Evolutionary conservation across 2,329 filamentous ascomycete species (phyloP).

Genomic region (Neoascochyta sp.): DNA sequence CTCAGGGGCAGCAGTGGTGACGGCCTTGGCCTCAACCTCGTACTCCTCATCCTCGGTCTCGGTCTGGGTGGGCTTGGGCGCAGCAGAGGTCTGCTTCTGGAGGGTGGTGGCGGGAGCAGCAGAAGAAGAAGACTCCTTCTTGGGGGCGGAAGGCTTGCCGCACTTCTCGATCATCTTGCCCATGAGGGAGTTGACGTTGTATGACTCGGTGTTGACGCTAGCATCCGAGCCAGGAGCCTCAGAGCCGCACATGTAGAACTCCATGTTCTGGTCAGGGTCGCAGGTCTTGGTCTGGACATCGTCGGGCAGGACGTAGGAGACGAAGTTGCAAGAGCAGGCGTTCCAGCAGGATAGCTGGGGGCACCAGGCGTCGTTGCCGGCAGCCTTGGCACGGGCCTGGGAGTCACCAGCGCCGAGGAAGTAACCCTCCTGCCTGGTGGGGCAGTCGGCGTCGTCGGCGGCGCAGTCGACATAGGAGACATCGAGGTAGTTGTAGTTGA

Average conservation of each 20-base stretch:
- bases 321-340: conserved; percentile 19
- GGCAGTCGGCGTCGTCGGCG: conserved; percentile 21
- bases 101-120: conserved; percentile 10
- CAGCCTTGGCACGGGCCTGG: conserved; percentile 13
- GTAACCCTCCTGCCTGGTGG: conserved; percentile 33
- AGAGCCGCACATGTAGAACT: conserved; percentile 36
- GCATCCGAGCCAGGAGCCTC: conserved; percentile 22
- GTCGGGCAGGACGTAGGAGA: conserved; percentile 32
- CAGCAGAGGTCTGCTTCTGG: conserved; percentile 6
- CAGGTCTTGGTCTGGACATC: conserved; percentile 36
- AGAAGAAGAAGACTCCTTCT: too few species aligned
- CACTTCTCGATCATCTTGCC: too few species aligned
- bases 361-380: conserved; percentile 28
- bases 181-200: too few species aligned
- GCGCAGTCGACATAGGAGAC: conserved; percentile 40
- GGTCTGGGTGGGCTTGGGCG: conserved; percentile 7
- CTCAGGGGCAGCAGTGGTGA: conserved; percentile 19
- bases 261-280: conserved; percentile 20
- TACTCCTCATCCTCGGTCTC: conserved; percentile 8
- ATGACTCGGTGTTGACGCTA: conserved; percentile 2
- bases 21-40: conserved; percentile 20
- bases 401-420: conserved; percentile 27
- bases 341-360: conserved; percentile 28
- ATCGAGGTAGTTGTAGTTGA: conserved; percentile 34
- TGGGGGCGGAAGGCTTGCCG: too few species aligned